phyloP scores from a whole-genome alignment of 1,284 basidiomycete genomes.

The Porodaedalea pini region DNA sequence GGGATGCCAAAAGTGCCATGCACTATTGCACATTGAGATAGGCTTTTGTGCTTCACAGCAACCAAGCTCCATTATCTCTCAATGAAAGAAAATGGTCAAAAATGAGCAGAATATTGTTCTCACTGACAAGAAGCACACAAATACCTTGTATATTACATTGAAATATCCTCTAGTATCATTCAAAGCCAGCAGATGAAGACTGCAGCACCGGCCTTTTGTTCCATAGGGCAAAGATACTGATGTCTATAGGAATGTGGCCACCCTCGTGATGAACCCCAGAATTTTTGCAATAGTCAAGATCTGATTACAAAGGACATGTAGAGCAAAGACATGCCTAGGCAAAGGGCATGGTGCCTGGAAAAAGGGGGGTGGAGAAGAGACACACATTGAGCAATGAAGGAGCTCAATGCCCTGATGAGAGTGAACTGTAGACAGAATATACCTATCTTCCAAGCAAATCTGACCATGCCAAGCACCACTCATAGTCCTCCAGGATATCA shows the following conservation, averaged over 20 bases:
- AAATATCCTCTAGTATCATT: too few relatives aligned
- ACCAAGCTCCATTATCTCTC: too few relatives aligned
- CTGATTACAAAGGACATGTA: not conserved
- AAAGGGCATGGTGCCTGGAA: not conserved
- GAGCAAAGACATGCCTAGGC: not conserved
- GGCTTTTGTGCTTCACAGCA: too few relatives aligned
- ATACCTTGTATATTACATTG: too few relatives aligned
- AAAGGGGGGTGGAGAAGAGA: too few relatives aligned
- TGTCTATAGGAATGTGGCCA: not conserved
- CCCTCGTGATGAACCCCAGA: constrained; percentile 1
- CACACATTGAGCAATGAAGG: too few relatives aligned
- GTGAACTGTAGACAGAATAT: not conserved
- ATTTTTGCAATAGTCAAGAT: not conserved
- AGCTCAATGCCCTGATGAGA: not conserved
- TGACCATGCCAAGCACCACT: not conserved
- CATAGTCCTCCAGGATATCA: too few relatives aligned
- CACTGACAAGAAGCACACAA: too few relatives aligned
- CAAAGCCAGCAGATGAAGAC: not conserved
- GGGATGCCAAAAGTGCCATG: too few relatives aligned
- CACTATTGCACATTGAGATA: too few relatives aligned
- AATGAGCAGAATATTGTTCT: too few relatives aligned
- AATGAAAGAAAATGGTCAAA: too few relatives aligned
- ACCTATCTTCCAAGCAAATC: not conserved
- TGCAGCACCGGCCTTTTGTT: not conserved
- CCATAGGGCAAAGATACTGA: not conserved